Percentiles rank a stretch among this genome's conserved stretches.
phyloP scores from a whole-genome alignment of 208 protist genomes.

The Naegleria gruberi region DNA sequence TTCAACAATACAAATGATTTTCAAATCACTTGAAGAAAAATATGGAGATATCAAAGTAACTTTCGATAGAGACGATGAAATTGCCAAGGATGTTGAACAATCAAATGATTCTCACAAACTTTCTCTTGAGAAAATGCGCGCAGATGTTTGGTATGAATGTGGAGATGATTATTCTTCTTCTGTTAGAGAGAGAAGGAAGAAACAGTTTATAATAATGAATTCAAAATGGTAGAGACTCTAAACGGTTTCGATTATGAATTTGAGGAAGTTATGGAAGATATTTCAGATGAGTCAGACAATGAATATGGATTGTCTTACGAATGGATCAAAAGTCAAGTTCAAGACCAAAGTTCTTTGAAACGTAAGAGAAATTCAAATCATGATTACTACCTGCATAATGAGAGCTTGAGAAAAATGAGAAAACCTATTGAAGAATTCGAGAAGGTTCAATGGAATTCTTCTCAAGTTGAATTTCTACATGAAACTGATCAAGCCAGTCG shows the following conservation, averaged over 20 bases:
- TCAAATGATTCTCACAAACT: no score
- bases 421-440: neutral
- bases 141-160: neutral
- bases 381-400: neutral
- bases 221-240: no score
- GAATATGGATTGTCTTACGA: neutral
- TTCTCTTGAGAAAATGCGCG: no score
- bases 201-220: no score
- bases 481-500: no score
- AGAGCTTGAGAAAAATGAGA: neutral
- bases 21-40: neutral
- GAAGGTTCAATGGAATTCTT: neutral
- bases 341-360: neutral
- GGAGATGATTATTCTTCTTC: neutral
- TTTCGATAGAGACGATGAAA: no score
- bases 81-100: no score
- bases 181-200: no score
- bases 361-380: neutral
- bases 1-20: neutral
- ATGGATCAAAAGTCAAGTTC: neutral
- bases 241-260: no score
- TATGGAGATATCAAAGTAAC: no score
- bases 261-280: neutral
- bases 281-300: neutral
- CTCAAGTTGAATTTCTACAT: neutral